phyloP scores from a whole-genome alignment of 2,329 filamentous ascomycete genomes.

The Colletotrichum spaethianum region DNA sequence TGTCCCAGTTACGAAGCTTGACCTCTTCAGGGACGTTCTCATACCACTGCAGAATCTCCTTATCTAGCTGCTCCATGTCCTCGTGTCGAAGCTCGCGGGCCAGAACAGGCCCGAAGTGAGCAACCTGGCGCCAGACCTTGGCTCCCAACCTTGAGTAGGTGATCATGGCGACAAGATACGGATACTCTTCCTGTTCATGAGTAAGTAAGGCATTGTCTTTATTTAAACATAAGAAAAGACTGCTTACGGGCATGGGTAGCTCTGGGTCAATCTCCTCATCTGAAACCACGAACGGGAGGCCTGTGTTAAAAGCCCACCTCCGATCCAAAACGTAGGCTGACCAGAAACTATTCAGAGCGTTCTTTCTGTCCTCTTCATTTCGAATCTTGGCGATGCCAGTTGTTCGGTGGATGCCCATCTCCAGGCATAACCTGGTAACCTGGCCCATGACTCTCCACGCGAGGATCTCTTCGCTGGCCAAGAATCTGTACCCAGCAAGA shows the following conservation, averaged over 20 bases:
- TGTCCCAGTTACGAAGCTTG: conserved; percentile 71
- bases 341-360: conserved; percentile 85
- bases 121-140: conserved; percentile 87
- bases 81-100: conserved; percentile 77
- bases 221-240: neutral
- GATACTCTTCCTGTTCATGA: conserved; percentile 62
- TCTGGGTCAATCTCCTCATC: conserved; percentile 88
- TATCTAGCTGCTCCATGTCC: conserved; percentile 85
- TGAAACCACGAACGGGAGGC: conserved; percentile 87
- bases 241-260: conserved; percentile 82
- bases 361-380: conserved; percentile 77
- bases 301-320: conserved; percentile 91
- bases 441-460: conserved; percentile 91
- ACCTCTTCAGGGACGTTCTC: conserved; percentile 77
- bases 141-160: conserved; percentile 86
- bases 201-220: conserved; percentile 42
- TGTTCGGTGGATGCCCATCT: conserved; percentile 86
- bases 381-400: conserved; percentile 80
- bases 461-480: conserved; percentile 86
- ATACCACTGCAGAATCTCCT: conserved; percentile 90
- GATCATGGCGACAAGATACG: conserved; percentile 88
- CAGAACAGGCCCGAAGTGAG: conserved; percentile 74
- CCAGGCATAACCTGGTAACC: conserved; percentile 83
- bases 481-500: conserved; percentile 80
- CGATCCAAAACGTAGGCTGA: conserved; percentile 87